These are phyloP conservation scores for Neurospora sp. DNA, from an alignment of 495 filamentous ascomycete species.

Conservation along the genomic window DNA sequence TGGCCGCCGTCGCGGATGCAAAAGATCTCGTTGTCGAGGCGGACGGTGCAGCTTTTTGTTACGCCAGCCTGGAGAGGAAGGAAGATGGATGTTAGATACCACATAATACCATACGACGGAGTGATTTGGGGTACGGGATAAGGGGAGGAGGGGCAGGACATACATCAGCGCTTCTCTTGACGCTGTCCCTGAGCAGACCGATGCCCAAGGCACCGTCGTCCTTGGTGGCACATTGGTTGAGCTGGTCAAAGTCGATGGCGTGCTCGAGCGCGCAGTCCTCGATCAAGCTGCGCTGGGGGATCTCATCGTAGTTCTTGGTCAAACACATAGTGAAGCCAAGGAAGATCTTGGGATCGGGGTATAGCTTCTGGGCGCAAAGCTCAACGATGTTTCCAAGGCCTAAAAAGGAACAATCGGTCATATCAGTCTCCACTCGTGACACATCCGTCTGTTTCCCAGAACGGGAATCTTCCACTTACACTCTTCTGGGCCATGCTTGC, in stretches of 20 bases:
- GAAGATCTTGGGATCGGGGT: constrained; percentile 73
- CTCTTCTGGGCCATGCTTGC: constrained; percentile 82
- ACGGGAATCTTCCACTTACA: constrained; percentile 27
- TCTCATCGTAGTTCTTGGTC: constrained; percentile 55
- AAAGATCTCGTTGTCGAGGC: constrained; percentile 66
- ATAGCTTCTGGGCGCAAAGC: constrained; percentile 74
- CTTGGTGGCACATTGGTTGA: constrained; percentile 63
- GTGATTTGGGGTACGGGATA: not conserved
- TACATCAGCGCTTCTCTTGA: constrained; percentile 52
- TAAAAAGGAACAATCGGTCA: not conserved
- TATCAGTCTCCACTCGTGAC: not conserved
- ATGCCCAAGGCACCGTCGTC: constrained; percentile 55
- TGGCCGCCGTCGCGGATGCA: constrained; percentile 72
- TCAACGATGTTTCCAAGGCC: constrained; percentile 87
- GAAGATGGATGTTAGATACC: not conserved
- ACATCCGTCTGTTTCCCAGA: not conserved
- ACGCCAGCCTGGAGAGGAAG: constrained; percentile 46
- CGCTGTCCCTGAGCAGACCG: constrained; percentile 64
- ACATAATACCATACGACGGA: not conserved
- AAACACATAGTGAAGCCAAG: constrained; percentile 90
- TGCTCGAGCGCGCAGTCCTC: constrained; percentile 83
- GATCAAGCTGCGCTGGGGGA: constrained; percentile 64
- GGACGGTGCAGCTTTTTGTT: constrained; percentile 78
- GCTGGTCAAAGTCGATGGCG: constrained; percentile 68
- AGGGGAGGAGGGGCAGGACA: not conserved